phyloP scores from a whole-genome alignment of 2,329 filamentous ascomycete genomes.

The Aspergillus neotritici region DNA sequence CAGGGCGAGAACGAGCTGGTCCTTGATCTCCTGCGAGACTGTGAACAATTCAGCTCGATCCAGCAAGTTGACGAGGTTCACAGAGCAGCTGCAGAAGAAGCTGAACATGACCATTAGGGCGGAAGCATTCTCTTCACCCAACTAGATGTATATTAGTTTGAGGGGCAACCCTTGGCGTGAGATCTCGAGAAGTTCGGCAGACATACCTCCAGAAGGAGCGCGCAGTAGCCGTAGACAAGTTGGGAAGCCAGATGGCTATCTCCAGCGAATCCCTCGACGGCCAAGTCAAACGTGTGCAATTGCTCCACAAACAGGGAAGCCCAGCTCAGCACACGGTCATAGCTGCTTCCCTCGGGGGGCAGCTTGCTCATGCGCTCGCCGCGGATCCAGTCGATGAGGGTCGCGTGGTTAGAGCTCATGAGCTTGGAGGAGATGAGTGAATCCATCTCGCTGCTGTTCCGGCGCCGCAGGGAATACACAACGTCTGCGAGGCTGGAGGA shows the following conservation, averaged over 20 bases:
- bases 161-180: not conserved
- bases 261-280: slow-evolving; percentile 33
- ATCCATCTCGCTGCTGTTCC: slow-evolving; percentile 10
- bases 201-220: slow-evolving; percentile 45
- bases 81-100: slow-evolving; percentile 47
- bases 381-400: slow-evolving; percentile 33
- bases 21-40: slow-evolving; percentile 44
- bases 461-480: slow-evolving; percentile 11
- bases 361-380: slow-evolving; percentile 35
- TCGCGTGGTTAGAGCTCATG: slow-evolving; percentile 8
- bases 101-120: slow-evolving; percentile 49
- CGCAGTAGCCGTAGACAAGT: slow-evolving; percentile 47
- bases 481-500: slow-evolving; percentile 11
- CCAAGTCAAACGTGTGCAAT: slow-evolving; percentile 33
- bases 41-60: slow-evolving; percentile 45
- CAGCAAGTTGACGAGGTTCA: slow-evolving; percentile 39
- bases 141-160: slow-evolving; percentile 21
- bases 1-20: slow-evolving; percentile 40
- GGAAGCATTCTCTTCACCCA: slow-evolving; percentile 44
- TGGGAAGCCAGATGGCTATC: slow-evolving; percentile 41
- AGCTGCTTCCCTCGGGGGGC: slow-evolving; percentile 37
- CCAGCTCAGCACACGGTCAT: slow-evolving; percentile 39
- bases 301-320: slow-evolving; percentile 36
- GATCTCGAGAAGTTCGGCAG: not conserved
- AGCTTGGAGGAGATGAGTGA: slow-evolving; percentile 6